Base-by-base conservation (phyloP, 2,329 filamentous ascomycete species). In the Penicillium sp. region DNA sequence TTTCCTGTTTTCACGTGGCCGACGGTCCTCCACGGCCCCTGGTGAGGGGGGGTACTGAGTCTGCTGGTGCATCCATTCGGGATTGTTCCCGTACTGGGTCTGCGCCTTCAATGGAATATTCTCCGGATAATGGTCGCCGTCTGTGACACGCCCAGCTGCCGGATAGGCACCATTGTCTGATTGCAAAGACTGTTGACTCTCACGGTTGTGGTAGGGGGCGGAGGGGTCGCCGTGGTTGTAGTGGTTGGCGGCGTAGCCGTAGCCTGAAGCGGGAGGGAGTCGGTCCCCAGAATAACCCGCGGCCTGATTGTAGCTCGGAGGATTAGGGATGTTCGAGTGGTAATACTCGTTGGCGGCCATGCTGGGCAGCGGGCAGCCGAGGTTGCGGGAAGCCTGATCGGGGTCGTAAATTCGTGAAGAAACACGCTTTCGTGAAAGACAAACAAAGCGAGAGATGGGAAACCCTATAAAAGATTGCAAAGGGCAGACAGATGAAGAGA, bases 301-400 rank as follows among this genome's bases (percentile, higher is more conserved):
- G 64, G 61, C 48, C 47, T 68, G 64, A n/a, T 67, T 63, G 53
- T 70, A 69, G n/a, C 57, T 58, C 24, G 65, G 63, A 13, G 68
- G 65, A 39, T 62, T 54, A 30, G 61, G 65, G 44, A 69, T 67
- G 56, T 74, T 73, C 55, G 61, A 67, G 60, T 79, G 76, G 72
- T 88, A 88, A 73, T 89, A 89, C 63, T 87, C 82, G 74, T 85
- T 81, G 57, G 81, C 77, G 40, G 83, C 80, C 84, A 87, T 86
- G 62, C 47, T 76, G 69, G 57, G 53, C 48, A 24, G 33, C n/a
- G 13, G 33, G 54, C 39, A 35, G 51, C 49, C 53, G 51, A 57
- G 49, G 44, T 46, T 43, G 42, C 24, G 43, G 24, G 44, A 22
- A 42, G 41, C 39, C 9, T 28, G 45, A 47, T 48, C 47, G 42